Conservation (phyloP, 345 rosid genomes). For the Ceriops tagal region DNA sequence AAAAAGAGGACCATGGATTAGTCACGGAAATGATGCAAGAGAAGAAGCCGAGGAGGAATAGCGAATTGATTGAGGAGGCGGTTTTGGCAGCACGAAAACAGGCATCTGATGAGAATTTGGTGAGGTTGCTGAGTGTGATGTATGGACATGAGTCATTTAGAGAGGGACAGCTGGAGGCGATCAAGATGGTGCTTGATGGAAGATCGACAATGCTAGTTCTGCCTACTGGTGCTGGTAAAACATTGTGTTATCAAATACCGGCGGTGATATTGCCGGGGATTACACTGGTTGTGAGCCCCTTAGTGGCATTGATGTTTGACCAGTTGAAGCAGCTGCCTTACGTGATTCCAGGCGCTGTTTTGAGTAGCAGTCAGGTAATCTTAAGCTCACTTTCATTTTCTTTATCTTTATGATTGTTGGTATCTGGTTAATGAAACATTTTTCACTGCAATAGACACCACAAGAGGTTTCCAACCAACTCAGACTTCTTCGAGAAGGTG, state of each 20-base stretch:
- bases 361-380: constrained; percentile 77
- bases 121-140: constrained; percentile 45
- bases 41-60: constrained; percentile 17
- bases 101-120: constrained; percentile 59
- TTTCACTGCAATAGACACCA: constrained; percentile 44
- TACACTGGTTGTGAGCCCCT: constrained; percentile 68
- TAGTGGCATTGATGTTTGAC: constrained; percentile 92
- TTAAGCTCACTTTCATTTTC: neutral
- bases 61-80: constrained; percentile 43
- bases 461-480: constrained; percentile 74
- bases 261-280: constrained; percentile 74
- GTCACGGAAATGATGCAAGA: constrained; percentile 36
- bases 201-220: constrained; percentile 76
- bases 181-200: constrained; percentile 56
- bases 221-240: constrained; percentile 94
- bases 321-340: constrained; percentile 85
- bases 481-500: constrained; percentile 59
- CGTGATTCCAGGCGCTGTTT: constrained; percentile 58
- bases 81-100: constrained; percentile 45
- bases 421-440: constrained; percentile 8
- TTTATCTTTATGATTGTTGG: constrained; percentile 11
- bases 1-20: constrained; percentile 47
- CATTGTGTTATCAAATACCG: constrained; percentile 91
- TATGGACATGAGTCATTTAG: constrained; percentile 54
- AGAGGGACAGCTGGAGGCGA: constrained; percentile 61